A percentile compares a stretch with the other conserved stretches of the same genome.
Evolutionary conservation across 2,329 filamentous ascomycete species (phyloP).

Genomic region (Fusarium humuli): DNA sequence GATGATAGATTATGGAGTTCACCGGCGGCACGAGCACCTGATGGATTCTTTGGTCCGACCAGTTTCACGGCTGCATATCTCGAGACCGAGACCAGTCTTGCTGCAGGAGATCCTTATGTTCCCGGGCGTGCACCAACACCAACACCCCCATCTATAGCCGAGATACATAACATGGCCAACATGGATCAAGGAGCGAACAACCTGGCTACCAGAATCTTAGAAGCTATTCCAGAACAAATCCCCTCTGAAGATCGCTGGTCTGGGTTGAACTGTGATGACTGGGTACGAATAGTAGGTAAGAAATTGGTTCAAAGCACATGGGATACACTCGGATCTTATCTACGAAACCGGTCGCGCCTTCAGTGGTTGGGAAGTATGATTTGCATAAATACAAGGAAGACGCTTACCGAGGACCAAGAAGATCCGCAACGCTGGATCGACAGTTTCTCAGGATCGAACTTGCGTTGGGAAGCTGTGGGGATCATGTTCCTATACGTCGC

Average conservation of each 20-base stretch:
- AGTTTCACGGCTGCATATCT: neutral
- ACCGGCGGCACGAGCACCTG: neutral
- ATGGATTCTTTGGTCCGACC: neutral
- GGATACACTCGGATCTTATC: accelerated
- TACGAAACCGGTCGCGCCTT: neutral
- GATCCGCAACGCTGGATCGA: neutral
- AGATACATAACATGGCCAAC: neutral
- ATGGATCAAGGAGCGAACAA: neutral
- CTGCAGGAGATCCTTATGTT: neutral
- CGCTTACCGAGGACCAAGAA: neutral
- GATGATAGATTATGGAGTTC: neutral
- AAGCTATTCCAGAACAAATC: neutral
- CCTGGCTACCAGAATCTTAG: neutral
- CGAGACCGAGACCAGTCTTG: neutral
- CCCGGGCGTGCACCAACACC: no score
- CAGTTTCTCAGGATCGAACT: neutral
- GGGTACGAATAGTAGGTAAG: neutral
- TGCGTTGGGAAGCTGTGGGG: neutral
- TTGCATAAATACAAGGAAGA: neutral
- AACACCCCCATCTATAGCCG: neutral
- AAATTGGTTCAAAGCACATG: neutral
- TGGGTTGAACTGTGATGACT: neutral
- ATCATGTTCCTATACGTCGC: neutral
- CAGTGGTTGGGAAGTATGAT: neutral
- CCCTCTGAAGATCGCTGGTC: neutral